A percentile compares a stretch with the other conserved stretches of the same genome.
These are phyloP conservation scores for Protea cynaroides DNA, from an alignment of 164 flowering plant species.

Conservation along the genomic window DNA sequence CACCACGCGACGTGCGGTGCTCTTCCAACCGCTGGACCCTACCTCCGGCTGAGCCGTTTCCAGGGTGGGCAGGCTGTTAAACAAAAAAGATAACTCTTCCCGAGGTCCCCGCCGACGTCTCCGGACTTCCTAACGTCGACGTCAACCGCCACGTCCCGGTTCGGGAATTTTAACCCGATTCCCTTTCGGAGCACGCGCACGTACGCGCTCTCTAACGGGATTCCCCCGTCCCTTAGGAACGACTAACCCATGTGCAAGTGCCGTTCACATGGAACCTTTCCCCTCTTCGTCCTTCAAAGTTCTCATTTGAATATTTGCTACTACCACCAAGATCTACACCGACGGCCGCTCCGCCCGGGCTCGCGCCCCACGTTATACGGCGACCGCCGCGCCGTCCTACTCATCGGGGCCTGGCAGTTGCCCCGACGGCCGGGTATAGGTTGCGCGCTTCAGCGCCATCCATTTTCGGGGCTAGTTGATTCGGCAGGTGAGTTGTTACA, in stretches of 20 bases:
- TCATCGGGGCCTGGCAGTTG: constrained; percentile 31
- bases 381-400: constrained; percentile 38
- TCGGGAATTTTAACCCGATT: no score
- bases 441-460: constrained; percentile 62
- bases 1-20: no score
- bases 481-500: constrained; percentile 64
- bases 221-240: no score
- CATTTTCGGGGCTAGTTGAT: constrained; percentile 70
- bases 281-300: background rate
- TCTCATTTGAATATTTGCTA: no score
- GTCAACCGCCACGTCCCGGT: background rate
- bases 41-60: no score
- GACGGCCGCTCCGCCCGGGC: no score
- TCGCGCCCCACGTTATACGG: constrained; percentile 15
- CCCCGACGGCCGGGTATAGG: constrained; percentile 41
- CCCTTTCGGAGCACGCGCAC: no score
- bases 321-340: no score
- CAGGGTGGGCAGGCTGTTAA: constrained; percentile 1
- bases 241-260: background rate
- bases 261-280: constrained; percentile 1
- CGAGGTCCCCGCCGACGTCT: constrained; percentile 1
- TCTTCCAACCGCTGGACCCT: no score
- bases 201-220: no score
- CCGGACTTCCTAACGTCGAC: background rate
- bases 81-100: background rate